These are phyloP conservation scores for Eucalyptus erythrocorys DNA, from an alignment of 345 rosid genomes.

Conservation along the genomic window DNA sequence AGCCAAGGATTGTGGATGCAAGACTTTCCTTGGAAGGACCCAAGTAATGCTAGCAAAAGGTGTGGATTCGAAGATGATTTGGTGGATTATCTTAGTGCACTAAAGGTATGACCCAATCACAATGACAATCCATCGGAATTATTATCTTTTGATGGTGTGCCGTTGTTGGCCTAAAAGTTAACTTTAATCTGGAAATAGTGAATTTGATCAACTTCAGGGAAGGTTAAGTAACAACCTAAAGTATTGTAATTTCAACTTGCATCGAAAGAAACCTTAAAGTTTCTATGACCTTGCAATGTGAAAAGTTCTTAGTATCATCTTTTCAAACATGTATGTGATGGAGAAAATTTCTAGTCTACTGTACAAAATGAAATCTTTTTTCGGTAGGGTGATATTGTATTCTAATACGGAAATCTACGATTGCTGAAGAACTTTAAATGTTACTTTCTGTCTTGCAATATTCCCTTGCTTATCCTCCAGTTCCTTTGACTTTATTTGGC, in stretches of 20 bases:
- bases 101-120: slow-evolving; percentile 39
- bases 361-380: neutral
- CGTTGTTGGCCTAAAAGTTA: neutral
- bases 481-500: neutral
- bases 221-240: neutral
- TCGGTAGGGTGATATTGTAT: neutral
- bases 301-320: neutral
- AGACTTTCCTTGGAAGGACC: slow-evolving; percentile 97
- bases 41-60: slow-evolving; percentile 20
- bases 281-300: neutral
- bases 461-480: neutral
- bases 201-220: neutral
- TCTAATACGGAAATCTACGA: neutral
- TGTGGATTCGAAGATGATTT: slow-evolving; percentile 81
- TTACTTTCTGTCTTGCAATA: neutral
- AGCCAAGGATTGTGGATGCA: slow-evolving; percentile 99
- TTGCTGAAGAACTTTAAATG: neutral
- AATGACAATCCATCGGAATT: neutral
- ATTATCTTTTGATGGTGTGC: neutral
- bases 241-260: neutral
- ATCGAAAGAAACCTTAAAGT: neutral
- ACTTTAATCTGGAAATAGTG: neutral
- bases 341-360: neutral
- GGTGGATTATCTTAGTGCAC: slow-evolving; percentile 63
- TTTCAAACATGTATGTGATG: neutral